Base-by-base conservation (phyloP, 306 rosid genomes). In the Lotus japonicus region DNA sequence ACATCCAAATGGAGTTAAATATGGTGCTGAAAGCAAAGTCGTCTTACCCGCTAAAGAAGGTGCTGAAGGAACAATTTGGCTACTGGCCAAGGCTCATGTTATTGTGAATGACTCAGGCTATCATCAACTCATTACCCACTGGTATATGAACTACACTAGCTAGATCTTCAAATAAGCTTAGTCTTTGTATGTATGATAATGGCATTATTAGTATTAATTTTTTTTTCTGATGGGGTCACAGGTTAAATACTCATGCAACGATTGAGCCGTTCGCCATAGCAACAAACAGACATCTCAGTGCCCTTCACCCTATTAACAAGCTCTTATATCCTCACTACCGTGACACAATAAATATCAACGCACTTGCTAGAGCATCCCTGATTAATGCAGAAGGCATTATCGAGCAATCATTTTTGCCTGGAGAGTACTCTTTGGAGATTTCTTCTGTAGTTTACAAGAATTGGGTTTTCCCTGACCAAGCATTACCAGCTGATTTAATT, bases 71-170 rank as follows among this genome's bases (percentile, higher is more conserved):
- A 19, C 77, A 38, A 69, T 83, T 74, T 88, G 90, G 95, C 85
- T 74, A 6, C 12, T 88, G 63, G 95, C 95, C 6, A 88, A 85
- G 68, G 87, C 90, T 68, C 78, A 87, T 62, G 96, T 69, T 5
- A 64, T 75, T 4, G 89, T 87, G 3, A 81, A 83, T 71, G 94
- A 89, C 55, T 83, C 90, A 0, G 69, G 92, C 60, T 52, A 65
- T 49, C 95, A 88, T 73, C 89, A 88, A 26, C 87, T 85, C 8
- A 45, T 88, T 50, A 88, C 87, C 56, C 89, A 80, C 50, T 87
- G 89, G 89, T 85, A 77, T 83, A 77, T 2, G 56, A 65, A 35
- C 11, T 26, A 35, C 36, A 11, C 13, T 35, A 45, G 14, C 18
- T 15, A 41, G 38, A 60, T 41, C 18, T 17, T 9, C 0, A 51